Base-by-base conservation (phyloP, 257 asterid genomes). In the Lycium barbarum region DNA sequence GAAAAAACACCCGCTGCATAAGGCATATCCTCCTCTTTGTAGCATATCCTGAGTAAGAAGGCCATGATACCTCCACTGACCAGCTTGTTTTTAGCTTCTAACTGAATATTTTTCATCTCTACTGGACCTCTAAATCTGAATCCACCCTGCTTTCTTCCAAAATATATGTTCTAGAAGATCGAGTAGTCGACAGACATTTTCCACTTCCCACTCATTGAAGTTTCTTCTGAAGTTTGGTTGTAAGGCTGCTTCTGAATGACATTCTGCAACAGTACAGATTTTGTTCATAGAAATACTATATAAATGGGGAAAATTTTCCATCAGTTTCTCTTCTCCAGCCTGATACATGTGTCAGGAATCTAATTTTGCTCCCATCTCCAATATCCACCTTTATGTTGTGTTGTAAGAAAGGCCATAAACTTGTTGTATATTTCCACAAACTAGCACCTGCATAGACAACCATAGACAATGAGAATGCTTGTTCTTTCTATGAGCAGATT, bases 41-140 rank as follows among this genome's bases (percentile, higher is more conserved):
- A 70, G 79, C 79, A 70, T 17, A 70, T 40, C 22, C 54, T 17
- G 79, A 70, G 79, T 40, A 70, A 70, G 54, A 70, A 70, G 79
- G 79, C 49, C 79, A 70, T 40, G 54, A 38, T 38, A 40, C 54
- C 79, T 3, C 54, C 79, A 70, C 79, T n/a, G 47, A 14, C 78
- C 51, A 68, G 51, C 38, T 36, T 68, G 53, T 68, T 38, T 51
- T 68, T 45, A 68, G 51, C 26, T 67, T 36, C 15, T 68, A 68
- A 68, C 26, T 36, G 78, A 68, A 68, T 36, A 68, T 38, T 45
- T 38, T 51, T 36, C 14, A 17, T 68, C 40, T 68, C 10, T 68
- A 68, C 13, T 70, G 33, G 54, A 33, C 33, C 54, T 70, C 54
- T 26, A 70, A 15, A 70, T 70, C 79, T 70, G 79, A 70, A 70